Base-by-base conservation (phyloP, 2,329 filamentous ascomycete species). In the Botrytis pseudocinerea region DNA sequence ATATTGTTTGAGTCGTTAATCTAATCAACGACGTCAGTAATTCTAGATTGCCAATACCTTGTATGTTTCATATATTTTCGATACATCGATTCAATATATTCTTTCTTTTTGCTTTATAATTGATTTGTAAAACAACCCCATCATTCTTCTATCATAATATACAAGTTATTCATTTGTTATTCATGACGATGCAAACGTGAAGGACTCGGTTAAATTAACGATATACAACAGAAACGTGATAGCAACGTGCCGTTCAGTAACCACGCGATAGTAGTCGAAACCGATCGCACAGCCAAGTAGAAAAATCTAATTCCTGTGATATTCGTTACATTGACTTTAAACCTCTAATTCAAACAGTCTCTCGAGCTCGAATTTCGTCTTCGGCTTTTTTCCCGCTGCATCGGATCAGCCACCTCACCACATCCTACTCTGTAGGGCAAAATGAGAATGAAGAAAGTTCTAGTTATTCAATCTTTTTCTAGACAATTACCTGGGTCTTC, bases 11-110 rank as follows among this genome's bases (percentile, higher is more conserved):
- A n/a, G 48, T 54, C 12, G 4, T 54, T 32, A 28, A 5, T 42
- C 35, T 40, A 57, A 54, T 68, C 64, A 68, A 68, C 64, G 64
- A 68, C 64, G 64, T 68, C 64, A 68, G 64, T 66, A 25, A 40
- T n/a, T 63, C 28, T 28, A 38, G 44, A 46, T 65, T 25, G 42
- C 35, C 10, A n/a, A 32, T 48, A 35, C 42, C 42, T 48, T 48
- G 44, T 38, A 51, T 38, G 35, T 38, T 38, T 38, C 35, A 38
- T 4, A 38, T 25, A 20, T 51, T 22, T 18, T 63, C n/a, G 32
- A 38, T 18, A 9, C 10, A 40, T 57, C 18, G 22, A 20, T n/a
- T 2, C 6, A 16, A 40, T 40, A 20, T 7, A 28, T n/a, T 18
- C 2, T 7, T 25, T 51, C 32, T 40, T 20, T 54, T 54, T 40